A percentile compares a stretch with the other conserved stretches of the same genome.
Conservation (phyloP, 208 protist species). For the Crithidia thermophila region DNA sequence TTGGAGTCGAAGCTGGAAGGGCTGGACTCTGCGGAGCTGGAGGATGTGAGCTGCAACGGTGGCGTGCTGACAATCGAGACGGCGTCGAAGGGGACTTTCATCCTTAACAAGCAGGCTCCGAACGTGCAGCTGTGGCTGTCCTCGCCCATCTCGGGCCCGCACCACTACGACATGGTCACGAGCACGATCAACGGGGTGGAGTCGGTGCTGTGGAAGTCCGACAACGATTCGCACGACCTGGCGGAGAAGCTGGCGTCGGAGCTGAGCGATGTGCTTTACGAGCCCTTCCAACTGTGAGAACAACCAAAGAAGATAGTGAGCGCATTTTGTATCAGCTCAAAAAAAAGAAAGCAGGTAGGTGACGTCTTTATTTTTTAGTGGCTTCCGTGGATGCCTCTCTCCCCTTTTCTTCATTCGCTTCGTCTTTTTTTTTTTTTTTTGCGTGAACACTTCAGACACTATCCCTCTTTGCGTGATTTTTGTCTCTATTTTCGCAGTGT, state of each 20-base stretch:
- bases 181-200: constrained; percentile 18
- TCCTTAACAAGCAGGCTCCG: constrained; percentile 94
- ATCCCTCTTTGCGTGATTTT: too few species aligned
- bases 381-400: background rate
- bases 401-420: background rate
- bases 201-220: constrained; percentile 50
- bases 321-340: too few species aligned
- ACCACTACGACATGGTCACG: constrained; percentile 87
- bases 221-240: constrained; percentile 75
- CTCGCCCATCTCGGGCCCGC: constrained; percentile 87
- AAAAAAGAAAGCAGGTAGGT: too few species aligned
- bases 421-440: constrained; percentile 25
- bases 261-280: constrained; percentile 54
- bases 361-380: too few species aligned
- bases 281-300: constrained; percentile 30
- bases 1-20: constrained; percentile 64
- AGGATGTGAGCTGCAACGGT: constrained; percentile 63
- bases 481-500: too few species aligned
- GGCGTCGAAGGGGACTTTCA: constrained; percentile 60
- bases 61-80: constrained; percentile 87
- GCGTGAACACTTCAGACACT: background rate
- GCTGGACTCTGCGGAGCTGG: constrained; percentile 49
- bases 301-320: too few species aligned
- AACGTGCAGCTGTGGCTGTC: constrained; percentile 94
- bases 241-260: constrained; percentile 65